phyloP scores from a whole-genome alignment of 2,329 filamentous ascomycete species.

The Huntiella omanensis region DNA sequence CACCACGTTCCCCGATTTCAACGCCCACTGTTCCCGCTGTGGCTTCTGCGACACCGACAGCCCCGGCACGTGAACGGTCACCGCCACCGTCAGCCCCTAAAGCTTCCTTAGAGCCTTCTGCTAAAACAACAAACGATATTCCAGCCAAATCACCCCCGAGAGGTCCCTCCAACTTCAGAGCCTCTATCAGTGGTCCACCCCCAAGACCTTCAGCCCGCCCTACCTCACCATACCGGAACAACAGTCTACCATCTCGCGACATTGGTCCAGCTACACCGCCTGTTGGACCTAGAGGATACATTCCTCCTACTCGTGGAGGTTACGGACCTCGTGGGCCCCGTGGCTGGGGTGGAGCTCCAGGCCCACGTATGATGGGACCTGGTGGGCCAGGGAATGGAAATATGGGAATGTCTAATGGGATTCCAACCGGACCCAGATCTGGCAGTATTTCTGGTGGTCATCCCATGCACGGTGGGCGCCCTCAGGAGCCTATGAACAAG shows the following conservation, averaged over 20 bases:
- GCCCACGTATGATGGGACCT: conserved; percentile 13
- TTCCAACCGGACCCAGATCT: conserved; percentile 37
- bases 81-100: background rate
- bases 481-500: conserved; percentile 14
- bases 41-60: conserved; percentile 16
- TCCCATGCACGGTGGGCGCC: background rate
- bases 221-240: conserved; percentile 21
- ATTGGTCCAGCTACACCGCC: conserved; percentile 20
- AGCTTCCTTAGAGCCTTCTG: background rate
- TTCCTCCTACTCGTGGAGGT: conserved; percentile 17
- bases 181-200: conserved; percentile 18
- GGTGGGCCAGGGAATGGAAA: conserved; percentile 18
- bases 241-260: conserved; percentile 16
- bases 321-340: conserved; percentile 27
- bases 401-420: conserved; percentile 15
- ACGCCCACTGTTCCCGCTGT: conserved; percentile 7
- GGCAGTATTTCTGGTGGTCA: conserved; percentile 21
- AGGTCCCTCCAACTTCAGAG: conserved; percentile 18
- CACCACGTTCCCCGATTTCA: conserved; percentile 13
- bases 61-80: conserved; percentile 23
- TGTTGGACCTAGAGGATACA: conserved; percentile 35
- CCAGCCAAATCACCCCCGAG: conserved; percentile 4
- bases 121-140: background rate
- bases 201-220: conserved; percentile 17
- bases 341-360: conserved; percentile 20